phyloP scores from a whole-genome alignment of 495 filamentous ascomycete species.

The Penicillium canescens region DNA sequence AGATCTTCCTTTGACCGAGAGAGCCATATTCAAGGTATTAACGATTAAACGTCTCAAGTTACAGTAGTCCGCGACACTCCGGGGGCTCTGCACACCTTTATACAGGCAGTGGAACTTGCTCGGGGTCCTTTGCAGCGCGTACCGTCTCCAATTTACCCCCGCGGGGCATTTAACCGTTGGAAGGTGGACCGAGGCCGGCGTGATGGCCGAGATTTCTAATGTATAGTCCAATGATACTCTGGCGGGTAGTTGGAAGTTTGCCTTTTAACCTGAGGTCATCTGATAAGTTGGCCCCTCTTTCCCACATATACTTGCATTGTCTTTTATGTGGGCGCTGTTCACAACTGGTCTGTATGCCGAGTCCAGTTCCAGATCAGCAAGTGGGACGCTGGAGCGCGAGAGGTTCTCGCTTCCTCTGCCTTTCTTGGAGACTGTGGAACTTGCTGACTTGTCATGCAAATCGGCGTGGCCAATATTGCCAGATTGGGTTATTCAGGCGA shows the following conservation, averaged over 20 bases:
- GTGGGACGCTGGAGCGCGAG: no score
- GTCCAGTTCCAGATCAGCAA: no score
- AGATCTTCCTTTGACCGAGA: slow-evolving; percentile 57
- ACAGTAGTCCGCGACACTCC: background rate
- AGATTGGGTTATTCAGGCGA: no score
- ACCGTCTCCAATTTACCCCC: slow-evolving; percentile 11
- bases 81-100: slow-evolving; percentile 12
- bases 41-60: background rate
- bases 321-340: no score
- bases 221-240: slow-evolving; percentile 1
- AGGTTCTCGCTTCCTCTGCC: no score
- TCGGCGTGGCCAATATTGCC: no score
- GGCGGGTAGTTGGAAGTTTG: background rate
- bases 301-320: no score
- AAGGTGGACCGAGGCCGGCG: slow-evolving; percentile 15
- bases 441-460: no score
- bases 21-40: slow-evolving; percentile 27
- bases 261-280: no score
- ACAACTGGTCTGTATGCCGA: no score
- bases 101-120: slow-evolving; percentile 15
- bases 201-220: slow-evolving; percentile 11
- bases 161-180: slow-evolving; percentile 17
- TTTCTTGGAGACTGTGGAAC: no score
- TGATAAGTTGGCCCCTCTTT: no score
- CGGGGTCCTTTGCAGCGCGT: slow-evolving; percentile 21